Percentiles rank a stretch among this genome's conserved stretches.
Conservation (phyloP, 1,284 basidiomycete genomes). For the Ceratobasidium sp. region DNA sequence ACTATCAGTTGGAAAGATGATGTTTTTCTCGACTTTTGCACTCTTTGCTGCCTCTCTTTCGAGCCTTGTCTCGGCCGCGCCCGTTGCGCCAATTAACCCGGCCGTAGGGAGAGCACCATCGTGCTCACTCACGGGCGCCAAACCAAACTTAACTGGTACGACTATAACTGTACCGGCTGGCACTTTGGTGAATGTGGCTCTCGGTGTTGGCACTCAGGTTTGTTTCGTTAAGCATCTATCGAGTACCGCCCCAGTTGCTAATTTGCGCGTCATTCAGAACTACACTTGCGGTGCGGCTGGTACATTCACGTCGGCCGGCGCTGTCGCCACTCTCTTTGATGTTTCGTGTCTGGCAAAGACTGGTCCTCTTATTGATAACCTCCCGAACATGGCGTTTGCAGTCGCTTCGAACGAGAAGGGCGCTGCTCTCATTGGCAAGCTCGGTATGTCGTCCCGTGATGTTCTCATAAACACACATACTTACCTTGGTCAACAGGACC, state of each 20-base stretch:
- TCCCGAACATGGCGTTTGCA: conserved; percentile 8
- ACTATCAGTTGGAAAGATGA: neutral
- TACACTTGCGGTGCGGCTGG: conserved; percentile 27
- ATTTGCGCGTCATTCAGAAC: neutral
- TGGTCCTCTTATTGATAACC: neutral
- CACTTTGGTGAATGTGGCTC: neutral
- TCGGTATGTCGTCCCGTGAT: neutral
- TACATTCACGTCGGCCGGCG: conserved; percentile 12
- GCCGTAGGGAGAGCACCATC: neutral
- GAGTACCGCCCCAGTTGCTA: neutral
- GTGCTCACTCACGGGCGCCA: conserved; percentile 1
- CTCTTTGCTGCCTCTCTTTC: neutral
- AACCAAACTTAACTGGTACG: neutral
- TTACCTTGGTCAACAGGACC: neutral
- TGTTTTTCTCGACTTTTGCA: conserved; percentile 23
- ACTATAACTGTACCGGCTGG: neutral
- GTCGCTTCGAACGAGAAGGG: neutral
- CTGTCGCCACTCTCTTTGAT: conserved; percentile 31
- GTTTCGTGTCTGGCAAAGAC: conserved; percentile 4
- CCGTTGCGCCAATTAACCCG: conserved; percentile 3
- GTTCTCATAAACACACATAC: too few species aligned
- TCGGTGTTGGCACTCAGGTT: conserved; percentile 27
- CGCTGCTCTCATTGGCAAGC: neutral
- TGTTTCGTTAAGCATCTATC: neutral
- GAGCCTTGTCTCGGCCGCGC: neutral